Base-by-base conservation (phyloP, 73 alveolate species). In the Paramecium biaurelia region DNA sequence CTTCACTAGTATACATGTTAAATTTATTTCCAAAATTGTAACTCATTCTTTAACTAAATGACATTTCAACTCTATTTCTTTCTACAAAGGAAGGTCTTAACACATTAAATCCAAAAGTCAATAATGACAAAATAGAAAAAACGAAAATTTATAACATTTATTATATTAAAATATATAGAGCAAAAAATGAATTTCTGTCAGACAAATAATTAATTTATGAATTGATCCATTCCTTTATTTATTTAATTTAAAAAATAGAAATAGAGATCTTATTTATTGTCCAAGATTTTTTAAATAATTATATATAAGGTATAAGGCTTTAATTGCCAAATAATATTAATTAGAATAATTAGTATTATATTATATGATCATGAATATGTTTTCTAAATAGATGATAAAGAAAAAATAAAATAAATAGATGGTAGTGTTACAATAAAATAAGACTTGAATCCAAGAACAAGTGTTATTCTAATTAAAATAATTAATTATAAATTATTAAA, bases 401-500 rank as follows among this genome's bases (percentile, higher is more conserved):
- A 38, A 15, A 10, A 10, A 7, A 7, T 38, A 10, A 0, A 38
- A 38, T 38, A 7, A 38, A 38, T n/a, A 38, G 37, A 92, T 98
- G 98, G 93, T 97, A 87, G 94, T 86, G 76, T 85, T 98, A 93
- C 97, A 95, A 93, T 98, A 99, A 93, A 97, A 94, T 63, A 98
- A 99, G 92, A 94, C 93, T 63, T 94, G 98, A 92, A 99, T 98
- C 10, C 99, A 99, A 90, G 99, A 99, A 32, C 99, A 98, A 92
- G 96, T 98, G 82, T 70, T 99, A 95, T 96, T 38, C 2, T 35
- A 7, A 38, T 38, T 1, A 38, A 38, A 3, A 38, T 38, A 4
- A 38, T 0, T 0, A 38, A 38, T 38, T 7, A 38, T 38, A 38
- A 38, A 96, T 92, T 95, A 90, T 76, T 95, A 95, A 56, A 95